Evolutionary conservation across 768 basidiomycete species (phyloP).

Genomic region (Lactarius psammicola): DNA sequence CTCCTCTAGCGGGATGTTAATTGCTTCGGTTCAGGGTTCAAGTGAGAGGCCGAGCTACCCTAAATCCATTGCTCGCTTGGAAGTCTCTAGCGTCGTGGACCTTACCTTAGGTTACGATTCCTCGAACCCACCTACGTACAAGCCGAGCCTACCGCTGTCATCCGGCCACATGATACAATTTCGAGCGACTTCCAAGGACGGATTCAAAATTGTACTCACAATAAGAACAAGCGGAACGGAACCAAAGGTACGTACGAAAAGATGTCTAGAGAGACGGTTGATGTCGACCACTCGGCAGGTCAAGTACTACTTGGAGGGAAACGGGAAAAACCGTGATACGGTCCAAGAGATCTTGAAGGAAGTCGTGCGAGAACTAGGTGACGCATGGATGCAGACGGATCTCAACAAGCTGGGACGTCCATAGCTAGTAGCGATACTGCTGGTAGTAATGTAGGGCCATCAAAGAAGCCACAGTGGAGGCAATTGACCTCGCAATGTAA

Average conservation of each 20-base stretch:
- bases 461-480: not conserved
- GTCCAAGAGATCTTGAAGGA: slow-evolving; percentile 51
- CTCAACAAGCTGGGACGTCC: slow-evolving; percentile 47
- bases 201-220: slow-evolving; percentile 61
- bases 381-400: slow-evolving; percentile 66
- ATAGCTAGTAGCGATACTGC: slow-evolving; percentile 9
- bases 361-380: slow-evolving; percentile 60
- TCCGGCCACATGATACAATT: slow-evolving; percentile 88
- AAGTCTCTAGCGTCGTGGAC: slow-evolving; percentile 65
- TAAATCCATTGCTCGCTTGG: slow-evolving; percentile 54
- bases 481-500: not conserved
- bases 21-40: slow-evolving; percentile 22
- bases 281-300: slow-evolving; percentile 44
- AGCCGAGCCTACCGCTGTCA: slow-evolving; percentile 65
- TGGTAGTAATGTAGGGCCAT: not conserved
- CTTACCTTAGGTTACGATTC: slow-evolving; percentile 78
- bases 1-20: slow-evolving; percentile 11
- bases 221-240: slow-evolving; percentile 86
- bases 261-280: not conserved
- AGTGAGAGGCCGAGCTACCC: slow-evolving; percentile 51
- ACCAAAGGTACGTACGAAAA: slow-evolving; percentile 59
- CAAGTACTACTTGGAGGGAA: slow-evolving; percentile 88
- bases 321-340: slow-evolving; percentile 48
- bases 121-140: slow-evolving; percentile 61
- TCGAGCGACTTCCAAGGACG: slow-evolving; percentile 46